Evolutionary conservation across 192 early-diverging fungal genomes (phyloP).

Genomic region (Linnemannia schmuckeri): DNA sequence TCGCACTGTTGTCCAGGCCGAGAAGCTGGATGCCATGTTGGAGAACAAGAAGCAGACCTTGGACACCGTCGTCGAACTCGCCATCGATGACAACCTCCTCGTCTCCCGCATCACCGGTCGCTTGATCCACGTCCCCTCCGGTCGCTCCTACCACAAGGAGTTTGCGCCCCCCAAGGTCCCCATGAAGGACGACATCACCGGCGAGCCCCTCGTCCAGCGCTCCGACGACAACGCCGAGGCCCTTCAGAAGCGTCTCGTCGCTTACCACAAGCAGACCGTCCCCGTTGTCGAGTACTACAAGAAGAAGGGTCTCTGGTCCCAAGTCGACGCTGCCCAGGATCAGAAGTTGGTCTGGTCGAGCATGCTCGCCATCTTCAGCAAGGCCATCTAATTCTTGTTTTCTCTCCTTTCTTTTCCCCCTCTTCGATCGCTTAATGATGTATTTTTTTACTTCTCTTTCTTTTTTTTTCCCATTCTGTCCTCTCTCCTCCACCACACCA

Average conservation of each 20-base stretch:
- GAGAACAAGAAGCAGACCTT: constrained; percentile 78
- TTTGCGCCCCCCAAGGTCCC: constrained; percentile 95
- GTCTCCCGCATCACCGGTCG: constrained; percentile 97
- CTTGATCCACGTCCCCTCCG: constrained; percentile 93
- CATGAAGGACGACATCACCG: constrained; percentile 95
- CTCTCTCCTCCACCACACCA: not conserved
- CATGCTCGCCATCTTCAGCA: constrained; percentile 88
- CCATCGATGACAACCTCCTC: constrained; percentile 93
- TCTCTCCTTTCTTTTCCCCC: not conserved
- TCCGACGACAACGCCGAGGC: constrained; percentile 97
- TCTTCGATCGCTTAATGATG: constrained; percentile 6
- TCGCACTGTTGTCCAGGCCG: constrained; percentile 96
- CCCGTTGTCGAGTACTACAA: constrained; percentile 94
- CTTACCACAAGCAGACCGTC: constrained; percentile 87
- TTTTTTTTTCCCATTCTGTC: not conserved
- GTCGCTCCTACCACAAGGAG: constrained; percentile 96
- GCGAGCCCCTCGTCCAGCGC: constrained; percentile 97
- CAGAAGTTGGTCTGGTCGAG: constrained; percentile 91
- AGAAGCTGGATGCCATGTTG: constrained; percentile 99
- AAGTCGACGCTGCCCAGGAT: constrained; percentile 93
- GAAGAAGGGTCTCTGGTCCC: constrained; percentile 91
- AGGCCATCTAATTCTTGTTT: constrained; percentile 23
- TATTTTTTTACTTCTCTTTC: not conserved
- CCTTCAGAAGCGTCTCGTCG: constrained; percentile 90
- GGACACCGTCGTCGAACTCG: constrained; percentile 92